Percentiles rank a stretch among this genome's conserved stretches.
These are phyloP conservation scores for Emericellopsis terricola DNA, from an alignment of 495 filamentous ascomycete species.

Conservation along the genomic window DNA sequence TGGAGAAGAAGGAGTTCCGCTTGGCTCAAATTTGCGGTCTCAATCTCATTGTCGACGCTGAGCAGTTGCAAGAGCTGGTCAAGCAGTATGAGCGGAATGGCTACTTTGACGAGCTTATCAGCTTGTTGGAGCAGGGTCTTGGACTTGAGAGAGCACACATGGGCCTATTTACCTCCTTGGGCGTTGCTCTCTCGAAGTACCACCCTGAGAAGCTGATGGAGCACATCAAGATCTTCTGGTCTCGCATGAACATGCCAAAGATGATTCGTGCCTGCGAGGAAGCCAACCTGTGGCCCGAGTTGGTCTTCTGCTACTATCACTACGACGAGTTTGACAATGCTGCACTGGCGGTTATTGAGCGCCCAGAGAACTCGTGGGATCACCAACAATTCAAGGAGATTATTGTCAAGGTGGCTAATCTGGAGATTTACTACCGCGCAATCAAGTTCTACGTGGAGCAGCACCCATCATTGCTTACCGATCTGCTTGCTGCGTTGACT, in stretches of 20 bases:
- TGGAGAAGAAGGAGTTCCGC: constrained; percentile 97
- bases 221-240: constrained; percentile 98
- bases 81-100: constrained; percentile 93
- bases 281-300: constrained; percentile 89
- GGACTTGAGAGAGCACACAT: constrained; percentile 67
- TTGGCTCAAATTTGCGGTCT: constrained; percentile 98
- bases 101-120: constrained; percentile 96
- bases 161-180: constrained; percentile 95
- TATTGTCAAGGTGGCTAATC: constrained; percentile 90
- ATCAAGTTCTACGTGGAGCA: constrained; percentile 97
- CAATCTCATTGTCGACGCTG: constrained; percentile 95
- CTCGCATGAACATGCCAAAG: constrained; percentile 95
- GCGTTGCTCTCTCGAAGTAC: constrained; percentile 89
- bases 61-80: constrained; percentile 85
- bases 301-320: constrained; percentile 98
- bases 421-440: constrained; percentile 97
- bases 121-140: constrained; percentile 84
- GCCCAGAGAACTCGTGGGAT: constrained; percentile 95
- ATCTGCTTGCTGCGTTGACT: constrained; percentile 82
- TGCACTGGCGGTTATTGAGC: constrained; percentile 97
- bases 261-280: constrained; percentile 92
- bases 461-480: constrained; percentile 86
- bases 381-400: constrained; percentile 99
- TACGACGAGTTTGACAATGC: constrained; percentile 99
- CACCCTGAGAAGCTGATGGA: constrained; percentile 96